These are phyloP conservation scores for Iberis pinnata DNA, from an alignment of 345 rosid species.

Conservation along the genomic window DNA sequence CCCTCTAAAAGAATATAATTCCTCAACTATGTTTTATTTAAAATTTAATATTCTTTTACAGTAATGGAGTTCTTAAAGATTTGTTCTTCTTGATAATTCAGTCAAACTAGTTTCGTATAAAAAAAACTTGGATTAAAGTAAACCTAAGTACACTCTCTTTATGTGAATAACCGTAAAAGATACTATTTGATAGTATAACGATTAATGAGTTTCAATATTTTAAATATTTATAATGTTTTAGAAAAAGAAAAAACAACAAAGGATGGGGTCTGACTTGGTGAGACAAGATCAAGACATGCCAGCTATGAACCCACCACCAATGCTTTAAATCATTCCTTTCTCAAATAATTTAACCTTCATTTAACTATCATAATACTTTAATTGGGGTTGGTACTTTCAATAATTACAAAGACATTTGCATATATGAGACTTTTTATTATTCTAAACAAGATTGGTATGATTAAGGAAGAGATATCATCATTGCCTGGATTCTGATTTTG, in stretches of 20 bases:
- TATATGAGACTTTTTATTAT: slow-evolving; percentile 11
- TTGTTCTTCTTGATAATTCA: no score
- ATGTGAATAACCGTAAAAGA: slow-evolving; percentile 12
- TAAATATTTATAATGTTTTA: background rate
- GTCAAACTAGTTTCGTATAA: no score
- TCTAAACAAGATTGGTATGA: slow-evolving; percentile 25
- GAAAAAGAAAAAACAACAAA: background rate
- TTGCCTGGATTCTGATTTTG: slow-evolving; percentile 26
- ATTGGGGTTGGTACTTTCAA: slow-evolving; percentile 24
- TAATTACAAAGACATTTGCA: slow-evolving; percentile 12
- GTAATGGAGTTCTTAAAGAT: no score
- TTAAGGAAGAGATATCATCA: slow-evolving; percentile 26
- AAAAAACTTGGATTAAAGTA: no score
- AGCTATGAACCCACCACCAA: slow-evolving; percentile 34
- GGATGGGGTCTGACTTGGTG: slow-evolving; percentile 16
- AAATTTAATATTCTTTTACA: no score
- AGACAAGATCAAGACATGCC: slow-evolving; percentile 34
- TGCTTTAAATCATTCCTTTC: slow-evolving; percentile 21
- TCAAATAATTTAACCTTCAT: slow-evolving; percentile 23
- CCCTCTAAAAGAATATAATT: no score
- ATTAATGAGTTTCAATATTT: background rate
- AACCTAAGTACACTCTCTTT: slow-evolving; percentile 15
- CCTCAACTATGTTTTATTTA: no score
- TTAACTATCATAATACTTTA: slow-evolving; percentile 5
- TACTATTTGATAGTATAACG: no score